Percentiles rank a stretch among this genome's conserved stretches.
These are phyloP conservation scores for Corynascus novoguineensis DNA, from an alignment of 495 filamentous ascomycete species.

Conservation along the genomic window DNA sequence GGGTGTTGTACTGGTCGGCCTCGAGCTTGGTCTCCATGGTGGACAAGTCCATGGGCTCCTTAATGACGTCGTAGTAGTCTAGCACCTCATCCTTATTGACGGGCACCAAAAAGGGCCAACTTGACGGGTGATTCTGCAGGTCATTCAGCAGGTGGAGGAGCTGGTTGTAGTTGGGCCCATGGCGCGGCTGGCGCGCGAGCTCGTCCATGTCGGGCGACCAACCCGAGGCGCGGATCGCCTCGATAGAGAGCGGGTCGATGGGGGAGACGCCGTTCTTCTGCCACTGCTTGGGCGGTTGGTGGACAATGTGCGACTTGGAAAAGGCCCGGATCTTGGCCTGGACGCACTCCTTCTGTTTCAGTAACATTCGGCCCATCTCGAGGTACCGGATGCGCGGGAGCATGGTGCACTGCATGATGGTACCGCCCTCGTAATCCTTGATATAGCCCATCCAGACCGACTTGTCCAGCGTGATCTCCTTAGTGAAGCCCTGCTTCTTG, in stretches of 20 bases:
- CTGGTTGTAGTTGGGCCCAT: slow-evolving; percentile 93
- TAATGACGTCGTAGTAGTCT: slow-evolving; percentile 98
- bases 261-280: slow-evolving; percentile 56
- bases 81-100: slow-evolving; percentile 93
- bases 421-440: slow-evolving; percentile 98
- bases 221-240: slow-evolving; percentile 79
- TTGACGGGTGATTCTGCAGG: slow-evolving; percentile 83
- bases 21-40: slow-evolving; percentile 97
- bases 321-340: slow-evolving; percentile 91
- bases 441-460: slow-evolving; percentile 99
- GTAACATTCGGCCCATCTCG: slow-evolving; percentile 86
- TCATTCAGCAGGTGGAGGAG: slow-evolving; percentile 90
- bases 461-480: slow-evolving; percentile 90
- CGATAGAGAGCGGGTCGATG: slow-evolving; percentile 76
- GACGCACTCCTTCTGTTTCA: slow-evolving; percentile 94
- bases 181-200: slow-evolving; percentile 89
- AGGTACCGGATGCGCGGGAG: slow-evolving; percentile 91
- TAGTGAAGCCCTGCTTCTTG: slow-evolving; percentile 98
- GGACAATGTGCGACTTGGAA: slow-evolving; percentile 80
- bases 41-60: slow-evolving; percentile 92
- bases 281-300: slow-evolving; percentile 80
- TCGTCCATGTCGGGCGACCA: slow-evolving; percentile 99
- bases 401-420: slow-evolving; percentile 99
- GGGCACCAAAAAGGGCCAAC: slow-evolving; percentile 92
- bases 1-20: slow-evolving; percentile 82